Conservation (phyloP, 2,329 filamentous ascomycete genomes). For the Talaromyces islandicus region DNA sequence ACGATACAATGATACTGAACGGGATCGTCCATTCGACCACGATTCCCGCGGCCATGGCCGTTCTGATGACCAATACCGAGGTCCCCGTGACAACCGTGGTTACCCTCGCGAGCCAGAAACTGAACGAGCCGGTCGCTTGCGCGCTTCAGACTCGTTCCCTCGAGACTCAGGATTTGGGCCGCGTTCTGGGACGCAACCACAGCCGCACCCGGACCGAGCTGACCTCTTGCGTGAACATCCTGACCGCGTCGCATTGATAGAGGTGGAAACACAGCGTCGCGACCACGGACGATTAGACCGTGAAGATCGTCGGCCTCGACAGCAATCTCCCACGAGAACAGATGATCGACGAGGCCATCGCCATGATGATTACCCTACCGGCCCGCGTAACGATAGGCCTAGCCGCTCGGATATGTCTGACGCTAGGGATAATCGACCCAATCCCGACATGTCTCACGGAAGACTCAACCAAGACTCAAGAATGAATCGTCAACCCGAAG, state of each 20-base stretch:
- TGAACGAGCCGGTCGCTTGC: conserved; percentile 29
- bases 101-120: conserved; percentile 32
- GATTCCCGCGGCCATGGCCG: conserved; percentile 32
- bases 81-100: conserved; percentile 20
- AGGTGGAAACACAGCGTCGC: conserved; percentile 23
- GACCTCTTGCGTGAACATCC: conserved; percentile 28
- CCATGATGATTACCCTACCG: conserved; percentile 47
- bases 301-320: conserved; percentile 26
- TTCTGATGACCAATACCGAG: conserved; percentile 36
- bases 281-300: conserved; percentile 29
- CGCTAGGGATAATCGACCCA: conserved; percentile 31
- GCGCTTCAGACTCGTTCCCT: conserved; percentile 24
- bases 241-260: conserved; percentile 19
- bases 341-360: conserved; percentile 14
- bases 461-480: conserved; percentile 39
- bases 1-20: conserved; percentile 32
- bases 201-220: conserved; percentile 26
- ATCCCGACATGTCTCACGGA: conserved; percentile 41
- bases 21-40: conserved; percentile 31
- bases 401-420: conserved; percentile 24
- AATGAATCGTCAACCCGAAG: conserved; percentile 29
- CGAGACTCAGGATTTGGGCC: conserved; percentile 13
- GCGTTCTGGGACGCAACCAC: conserved; percentile 20
- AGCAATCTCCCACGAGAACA: conserved; percentile 10
- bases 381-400: conserved; percentile 44